Evolutionary conservation across 768 basidiomycete species (phyloP), one percentile per base, ranked within the genome.

Genomic region (Phaeotremella fagi): DNA sequence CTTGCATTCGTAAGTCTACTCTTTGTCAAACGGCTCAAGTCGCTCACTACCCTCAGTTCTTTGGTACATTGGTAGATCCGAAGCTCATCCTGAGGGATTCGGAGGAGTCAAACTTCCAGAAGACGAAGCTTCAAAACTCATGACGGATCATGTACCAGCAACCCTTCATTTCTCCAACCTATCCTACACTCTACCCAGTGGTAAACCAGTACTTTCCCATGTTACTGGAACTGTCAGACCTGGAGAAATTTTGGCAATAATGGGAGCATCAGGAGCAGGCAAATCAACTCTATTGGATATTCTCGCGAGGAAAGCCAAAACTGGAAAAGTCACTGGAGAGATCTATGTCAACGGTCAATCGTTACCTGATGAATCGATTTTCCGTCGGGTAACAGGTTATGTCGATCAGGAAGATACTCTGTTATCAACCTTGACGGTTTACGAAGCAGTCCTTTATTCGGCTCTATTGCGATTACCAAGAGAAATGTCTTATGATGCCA

Each of bases 391-490:
- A 4, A 83, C 86, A 59, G 95, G 95, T 26, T 99, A 88, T 61
- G 95, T 99, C 38, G 94, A 99, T 70, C 95, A 99, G 75, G 95
- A 98, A 74, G 95, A 99, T 73, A 95, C 90, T 9, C 76, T 99
- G 59, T 94, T 99, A 87, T 83, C 86, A 68, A 98, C 94, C 6
- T 77, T 98, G 75, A 99, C 94, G 2, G 95, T 98, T 20, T 98
- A 97, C 73, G 95, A 99, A 79, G 97, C 92, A 0, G 86, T 99
- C 16, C 73, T 98, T 48, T 95, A 95, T 70, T 91, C 88, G 47
- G 95, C 95, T 12, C 71, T 98, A 43, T 73, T 99, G 65, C 77
- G 95, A 60, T 74, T 99, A 24, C 95, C 95, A 14, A 77, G 91
- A 63, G 91, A 95, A 61, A 98, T 98, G 94, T 88, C 88, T 57